These are phyloP conservation scores for Hericium coralloides DNA, from an alignment of 768 basidiomycete genomes.

Conservation along the genomic window DNA sequence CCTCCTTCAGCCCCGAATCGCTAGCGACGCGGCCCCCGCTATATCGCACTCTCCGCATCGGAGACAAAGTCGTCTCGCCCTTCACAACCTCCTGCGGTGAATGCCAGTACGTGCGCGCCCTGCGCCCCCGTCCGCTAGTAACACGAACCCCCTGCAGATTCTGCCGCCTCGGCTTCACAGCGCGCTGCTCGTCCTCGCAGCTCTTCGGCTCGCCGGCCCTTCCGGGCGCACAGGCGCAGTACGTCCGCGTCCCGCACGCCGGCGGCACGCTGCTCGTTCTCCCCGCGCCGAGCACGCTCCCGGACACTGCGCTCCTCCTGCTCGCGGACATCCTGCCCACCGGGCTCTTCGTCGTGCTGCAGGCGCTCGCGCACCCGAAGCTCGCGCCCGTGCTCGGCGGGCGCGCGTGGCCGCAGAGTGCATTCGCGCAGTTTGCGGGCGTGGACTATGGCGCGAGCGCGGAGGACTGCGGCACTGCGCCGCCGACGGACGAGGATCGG, in stretches of 20 bases:
- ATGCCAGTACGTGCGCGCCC: slow-evolving; percentile 46
- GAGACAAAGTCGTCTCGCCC: slow-evolving; percentile 73
- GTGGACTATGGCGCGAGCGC: neutral
- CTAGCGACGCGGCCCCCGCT: slow-evolving; percentile 45
- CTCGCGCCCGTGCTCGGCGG: slow-evolving; percentile 50
- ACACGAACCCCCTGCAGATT: slow-evolving; percentile 31
- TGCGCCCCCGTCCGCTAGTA: neutral
- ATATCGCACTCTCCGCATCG: slow-evolving; percentile 56
- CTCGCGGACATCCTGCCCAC: slow-evolving; percentile 77
- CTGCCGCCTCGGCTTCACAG: slow-evolving; percentile 67
- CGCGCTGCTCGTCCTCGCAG: slow-evolving; percentile 49
- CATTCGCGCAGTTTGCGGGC: slow-evolving; percentile 5
- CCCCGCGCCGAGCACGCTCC: slow-evolving; percentile 22
- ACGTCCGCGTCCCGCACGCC: slow-evolving; percentile 67
- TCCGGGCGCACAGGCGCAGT: slow-evolving; percentile 75
- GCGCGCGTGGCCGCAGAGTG: slow-evolving; percentile 42
- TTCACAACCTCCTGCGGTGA: slow-evolving; percentile 82
- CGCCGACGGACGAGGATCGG: slow-evolving; percentile 37
- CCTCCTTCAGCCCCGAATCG: slow-evolving; percentile 36
- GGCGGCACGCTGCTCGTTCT: slow-evolving; percentile 71
- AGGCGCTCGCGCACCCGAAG: slow-evolving; percentile 68
- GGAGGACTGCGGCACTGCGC: slow-evolving; percentile 7
- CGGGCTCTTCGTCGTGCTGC: slow-evolving; percentile 66
- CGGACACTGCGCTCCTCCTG: slow-evolving; percentile 61
- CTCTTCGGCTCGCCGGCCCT: slow-evolving; percentile 61